These are phyloP conservation scores for Aspergillus clavatus DNA, from an alignment of 2,329 filamentous ascomycete genomes.

Conservation along the genomic window DNA sequence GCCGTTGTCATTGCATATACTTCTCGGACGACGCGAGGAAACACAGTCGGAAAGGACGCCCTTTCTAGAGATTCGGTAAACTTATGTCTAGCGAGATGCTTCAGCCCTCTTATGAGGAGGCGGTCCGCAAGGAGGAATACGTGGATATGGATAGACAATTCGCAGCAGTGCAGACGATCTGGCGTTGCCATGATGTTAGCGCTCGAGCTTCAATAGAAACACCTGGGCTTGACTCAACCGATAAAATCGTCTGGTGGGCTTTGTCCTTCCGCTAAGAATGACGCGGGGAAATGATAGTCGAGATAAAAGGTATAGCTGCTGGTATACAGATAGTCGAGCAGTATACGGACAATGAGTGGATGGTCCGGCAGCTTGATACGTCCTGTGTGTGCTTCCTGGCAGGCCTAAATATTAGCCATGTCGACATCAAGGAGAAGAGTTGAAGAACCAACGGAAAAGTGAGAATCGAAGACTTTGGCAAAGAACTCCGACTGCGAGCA, in stretches of 20 bases:
- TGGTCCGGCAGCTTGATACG: background rate
- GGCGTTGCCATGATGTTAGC: background rate
- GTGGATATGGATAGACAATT: background rate
- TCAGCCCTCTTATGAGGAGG: background rate
- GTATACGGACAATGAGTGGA: background rate
- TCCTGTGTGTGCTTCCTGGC: background rate
- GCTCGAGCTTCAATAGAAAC: background rate
- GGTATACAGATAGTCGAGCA: background rate
- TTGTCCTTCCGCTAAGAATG: background rate
- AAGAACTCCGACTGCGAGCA: background rate
- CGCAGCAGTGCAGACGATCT: background rate
- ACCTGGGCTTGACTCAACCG: background rate
- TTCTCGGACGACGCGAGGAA: background rate
- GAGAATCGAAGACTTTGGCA: background rate
- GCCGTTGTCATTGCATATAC: background rate
- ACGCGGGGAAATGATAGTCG: background rate
- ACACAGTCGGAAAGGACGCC: background rate
- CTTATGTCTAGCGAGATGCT: background rate
- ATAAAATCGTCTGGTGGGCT: background rate
- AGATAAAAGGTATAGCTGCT: background rate
- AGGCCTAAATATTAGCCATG: background rate
- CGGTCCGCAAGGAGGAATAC: background rate
- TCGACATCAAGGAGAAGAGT: background rate
- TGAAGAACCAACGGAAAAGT: background rate
- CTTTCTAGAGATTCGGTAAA: background rate